A percentile compares a stretch with the other conserved stretches of the same genome.
Evolutionary conservation across 352 stramenopile genomes (phyloP).

Genomic region (Pilasporangium apinafurcum): DNA sequence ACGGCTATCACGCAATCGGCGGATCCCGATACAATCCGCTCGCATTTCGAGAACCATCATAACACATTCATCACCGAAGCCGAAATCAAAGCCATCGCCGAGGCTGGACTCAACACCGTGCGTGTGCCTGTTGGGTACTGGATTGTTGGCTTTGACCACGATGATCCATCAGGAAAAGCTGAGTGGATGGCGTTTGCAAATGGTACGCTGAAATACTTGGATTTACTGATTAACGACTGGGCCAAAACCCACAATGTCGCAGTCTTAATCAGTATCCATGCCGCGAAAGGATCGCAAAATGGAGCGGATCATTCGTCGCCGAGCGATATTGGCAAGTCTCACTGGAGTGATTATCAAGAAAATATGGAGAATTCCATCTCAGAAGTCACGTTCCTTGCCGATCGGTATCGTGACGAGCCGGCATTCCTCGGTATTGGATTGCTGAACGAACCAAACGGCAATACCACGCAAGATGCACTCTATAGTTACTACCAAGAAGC

Average conservation of each 20-base stretch:
- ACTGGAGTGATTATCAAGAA: constrained; percentile 41
- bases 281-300: constrained; percentile 50
- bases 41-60: constrained; percentile 46
- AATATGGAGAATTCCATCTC: constrained; percentile 56
- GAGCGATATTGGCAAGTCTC: constrained; percentile 22
- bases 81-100: constrained; percentile 56
- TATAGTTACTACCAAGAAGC: constrained; percentile 73
- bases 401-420: constrained; percentile 57
- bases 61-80: constrained; percentile 60
- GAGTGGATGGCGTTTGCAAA: constrained; percentile 47
- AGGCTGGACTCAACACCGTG: constrained; percentile 70
- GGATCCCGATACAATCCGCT: constrained; percentile 25
- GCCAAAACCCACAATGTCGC: constrained; percentile 42
- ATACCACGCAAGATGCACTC: constrained; percentile 45
- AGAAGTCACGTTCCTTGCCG: constrained; percentile 36
- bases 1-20: constrained; percentile 38
- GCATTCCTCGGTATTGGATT: constrained; percentile 75
- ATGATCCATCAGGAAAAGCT: constrained; percentile 26
- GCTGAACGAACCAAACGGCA: constrained; percentile 61
- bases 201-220: constrained; percentile 39
- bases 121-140: constrained; percentile 75
- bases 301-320: constrained; percentile 48
- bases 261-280: constrained; percentile 44
- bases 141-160: constrained; percentile 66
- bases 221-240: constrained; percentile 39